Conservation (phyloP, 2,329 filamentous ascomycete species). For the Cryphonectria nitschkei region DNA sequence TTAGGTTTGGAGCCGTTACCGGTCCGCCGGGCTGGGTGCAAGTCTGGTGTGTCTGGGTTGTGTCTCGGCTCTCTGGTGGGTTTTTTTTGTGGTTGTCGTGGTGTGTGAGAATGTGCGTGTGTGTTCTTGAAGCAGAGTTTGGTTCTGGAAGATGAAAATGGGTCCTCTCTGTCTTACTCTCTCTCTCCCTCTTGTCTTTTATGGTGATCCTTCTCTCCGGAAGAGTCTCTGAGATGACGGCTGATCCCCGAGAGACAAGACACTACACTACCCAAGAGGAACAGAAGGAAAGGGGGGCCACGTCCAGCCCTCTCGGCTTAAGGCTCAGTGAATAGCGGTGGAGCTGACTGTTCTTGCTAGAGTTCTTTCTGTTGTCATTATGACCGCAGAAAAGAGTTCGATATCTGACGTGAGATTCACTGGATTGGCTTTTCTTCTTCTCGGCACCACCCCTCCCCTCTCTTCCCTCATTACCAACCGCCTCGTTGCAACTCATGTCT, state of each 20-base stretch:
- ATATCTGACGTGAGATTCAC: conserved; percentile 9
- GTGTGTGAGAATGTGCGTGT: too few species aligned
- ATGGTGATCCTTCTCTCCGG: not conserved
- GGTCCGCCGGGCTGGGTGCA: conserved; percentile 14
- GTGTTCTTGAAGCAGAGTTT: not conserved
- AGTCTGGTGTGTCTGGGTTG: not conserved
- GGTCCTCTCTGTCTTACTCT: not conserved
- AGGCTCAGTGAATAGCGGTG: not conserved
- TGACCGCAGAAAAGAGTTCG: not conserved
- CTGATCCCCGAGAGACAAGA: not conserved
- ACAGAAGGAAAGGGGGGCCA: not conserved
- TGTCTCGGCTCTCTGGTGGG: not conserved
- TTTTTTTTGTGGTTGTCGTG: too few species aligned
- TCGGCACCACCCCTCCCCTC: too few species aligned
- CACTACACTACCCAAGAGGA: not conserved
- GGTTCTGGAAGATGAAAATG: not conserved
- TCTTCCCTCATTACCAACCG: not conserved
- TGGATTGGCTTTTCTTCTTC: not conserved
- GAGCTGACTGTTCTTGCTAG: not conserved
- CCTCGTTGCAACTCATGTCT: not conserved
- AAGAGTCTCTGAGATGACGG: not conserved
- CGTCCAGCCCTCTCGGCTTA: not conserved
- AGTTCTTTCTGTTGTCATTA: not conserved
- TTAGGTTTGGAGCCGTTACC: conserved; percentile 8
- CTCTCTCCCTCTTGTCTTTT: not conserved